Percentiles rank a stretch among this genome's conserved stretches.
phyloP scores from a whole-genome alignment of 129 eudicot genomes.

The Flaveria ramosissima region DNA sequence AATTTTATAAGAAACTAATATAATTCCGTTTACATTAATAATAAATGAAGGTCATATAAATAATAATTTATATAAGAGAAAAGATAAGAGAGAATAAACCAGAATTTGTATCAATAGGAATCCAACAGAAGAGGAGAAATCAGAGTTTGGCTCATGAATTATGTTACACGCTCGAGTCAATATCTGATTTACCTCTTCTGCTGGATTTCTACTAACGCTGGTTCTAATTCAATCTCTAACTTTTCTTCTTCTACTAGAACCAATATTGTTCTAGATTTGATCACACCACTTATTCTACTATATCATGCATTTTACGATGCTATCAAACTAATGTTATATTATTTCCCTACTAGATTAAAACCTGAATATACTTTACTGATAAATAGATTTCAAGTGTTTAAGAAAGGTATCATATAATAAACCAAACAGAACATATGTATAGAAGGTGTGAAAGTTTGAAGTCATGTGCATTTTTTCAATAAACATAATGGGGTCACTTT shows the following conservation, averaged over 20 bases:
- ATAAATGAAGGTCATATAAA: background rate
- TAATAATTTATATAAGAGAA: background rate
- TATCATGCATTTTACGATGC: background rate
- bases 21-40: background rate
- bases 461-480: background rate
- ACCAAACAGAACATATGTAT: background rate
- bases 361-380: no score
- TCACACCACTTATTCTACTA: background rate
- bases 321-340: background rate
- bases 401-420: background rate
- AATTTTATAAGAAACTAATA: background rate
- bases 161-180: background rate
- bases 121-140: constrained; percentile 4
- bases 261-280: no score
- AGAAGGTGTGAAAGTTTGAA: constrained; percentile 13
- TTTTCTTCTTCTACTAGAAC: no score
- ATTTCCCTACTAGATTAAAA: no score
- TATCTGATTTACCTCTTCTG: background rate
- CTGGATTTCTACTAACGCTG: background rate
- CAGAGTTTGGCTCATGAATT: background rate
- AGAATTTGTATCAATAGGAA: background rate
- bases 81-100: background rate
- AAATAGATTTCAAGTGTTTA: no score
- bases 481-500: background rate
- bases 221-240: background rate